These are phyloP conservation scores for Ogataea minuta DNA, from an alignment of 805 yeast genomes.

Conservation along the genomic window DNA sequence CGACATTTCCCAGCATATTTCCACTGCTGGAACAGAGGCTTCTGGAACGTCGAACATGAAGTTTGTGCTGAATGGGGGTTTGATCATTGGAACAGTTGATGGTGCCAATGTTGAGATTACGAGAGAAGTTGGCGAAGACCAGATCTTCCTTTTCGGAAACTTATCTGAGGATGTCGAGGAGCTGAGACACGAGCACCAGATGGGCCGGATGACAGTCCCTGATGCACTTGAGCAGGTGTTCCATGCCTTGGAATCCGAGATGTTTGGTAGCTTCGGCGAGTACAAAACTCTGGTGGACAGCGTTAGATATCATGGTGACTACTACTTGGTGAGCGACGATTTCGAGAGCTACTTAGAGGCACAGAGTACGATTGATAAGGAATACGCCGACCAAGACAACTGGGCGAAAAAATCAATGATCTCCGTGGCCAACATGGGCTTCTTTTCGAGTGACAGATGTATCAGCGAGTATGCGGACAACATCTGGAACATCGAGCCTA, in stretches of 20 bases:
- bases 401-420: slow-evolving; percentile 78
- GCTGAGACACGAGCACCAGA: slow-evolving; percentile 70
- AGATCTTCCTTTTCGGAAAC: slow-evolving; percentile 88
- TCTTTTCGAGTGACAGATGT: slow-evolving; percentile 87
- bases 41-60: slow-evolving; percentile 96
- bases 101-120: slow-evolving; percentile 97
- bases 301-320: slow-evolving; percentile 72
- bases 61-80: slow-evolving; percentile 90
- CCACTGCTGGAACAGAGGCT: slow-evolving; percentile 97
- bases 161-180: slow-evolving; percentile 88
- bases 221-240: slow-evolving; percentile 62
- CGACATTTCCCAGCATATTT: slow-evolving; percentile 88
- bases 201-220: slow-evolving; percentile 59
- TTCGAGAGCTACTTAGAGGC: slow-evolving; percentile 84
- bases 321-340: slow-evolving; percentile 85
- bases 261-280: slow-evolving; percentile 67
- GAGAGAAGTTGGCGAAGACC: slow-evolving; percentile 89
- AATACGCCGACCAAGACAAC: slow-evolving; percentile 55
- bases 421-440: slow-evolving; percentile 90
- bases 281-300: slow-evolving; percentile 68
- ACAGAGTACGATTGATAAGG: slow-evolving; percentile 71
- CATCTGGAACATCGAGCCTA: slow-evolving; percentile 90
- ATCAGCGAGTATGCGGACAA: slow-evolving; percentile 88
- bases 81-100: slow-evolving; percentile 92
- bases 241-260: slow-evolving; percentile 60